A percentile compares a stretch with the other conserved stretches of the same genome.
phyloP scores from a whole-genome alignment of 805 yeast species.

The Lipomyces mesembrius region DNA sequence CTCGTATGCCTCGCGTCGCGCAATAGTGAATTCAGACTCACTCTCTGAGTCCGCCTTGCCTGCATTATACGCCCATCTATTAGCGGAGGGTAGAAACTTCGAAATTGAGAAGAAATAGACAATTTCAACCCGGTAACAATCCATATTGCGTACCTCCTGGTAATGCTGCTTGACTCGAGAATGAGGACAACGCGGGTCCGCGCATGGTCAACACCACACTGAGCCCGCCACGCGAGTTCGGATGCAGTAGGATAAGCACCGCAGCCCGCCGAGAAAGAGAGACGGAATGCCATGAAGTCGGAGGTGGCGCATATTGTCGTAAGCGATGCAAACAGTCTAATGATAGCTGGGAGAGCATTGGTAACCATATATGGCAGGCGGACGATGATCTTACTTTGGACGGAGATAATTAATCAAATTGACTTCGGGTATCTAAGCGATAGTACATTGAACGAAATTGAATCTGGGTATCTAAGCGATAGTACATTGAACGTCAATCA shows the following conservation, averaged over 20 bases:
- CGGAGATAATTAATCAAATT: too few species aligned
- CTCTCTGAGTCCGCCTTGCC: slow-evolving; percentile 75
- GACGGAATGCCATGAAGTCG: slow-evolving; percentile 54
- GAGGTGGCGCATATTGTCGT: slow-evolving; percentile 26
- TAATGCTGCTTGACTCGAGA: slow-evolving; percentile 87
- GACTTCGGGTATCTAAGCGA: too few species aligned
- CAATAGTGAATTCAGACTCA: slow-evolving; percentile 71
- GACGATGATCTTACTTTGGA: too few species aligned
- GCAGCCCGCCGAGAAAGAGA: slow-evolving; percentile 76
- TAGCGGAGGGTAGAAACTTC: neutral
- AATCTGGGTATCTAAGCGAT: too few species aligned
- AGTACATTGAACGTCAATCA: too few species aligned
- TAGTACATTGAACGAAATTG: too few species aligned
- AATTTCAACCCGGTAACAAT: neutral
- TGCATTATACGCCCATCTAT: slow-evolving; percentile 54
- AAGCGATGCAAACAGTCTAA: slow-evolving; percentile 29
- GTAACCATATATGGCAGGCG: too few species aligned
- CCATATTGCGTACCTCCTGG: slow-evolving; percentile 87
- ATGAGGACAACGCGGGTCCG: slow-evolving; percentile 66
- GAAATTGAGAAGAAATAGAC: neutral
- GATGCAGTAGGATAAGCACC: slow-evolving; percentile 73
- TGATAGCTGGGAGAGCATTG: slow-evolving; percentile 4
- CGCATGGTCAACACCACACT: slow-evolving; percentile 80
- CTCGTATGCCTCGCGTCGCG: slow-evolving; percentile 83
- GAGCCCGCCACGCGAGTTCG: slow-evolving; percentile 67